Percentiles rank a stretch among this genome's conserved stretches.
phyloP scores from a whole-genome alignment of 306 rosid genomes.

The Acacia crassicarpa region DNA sequence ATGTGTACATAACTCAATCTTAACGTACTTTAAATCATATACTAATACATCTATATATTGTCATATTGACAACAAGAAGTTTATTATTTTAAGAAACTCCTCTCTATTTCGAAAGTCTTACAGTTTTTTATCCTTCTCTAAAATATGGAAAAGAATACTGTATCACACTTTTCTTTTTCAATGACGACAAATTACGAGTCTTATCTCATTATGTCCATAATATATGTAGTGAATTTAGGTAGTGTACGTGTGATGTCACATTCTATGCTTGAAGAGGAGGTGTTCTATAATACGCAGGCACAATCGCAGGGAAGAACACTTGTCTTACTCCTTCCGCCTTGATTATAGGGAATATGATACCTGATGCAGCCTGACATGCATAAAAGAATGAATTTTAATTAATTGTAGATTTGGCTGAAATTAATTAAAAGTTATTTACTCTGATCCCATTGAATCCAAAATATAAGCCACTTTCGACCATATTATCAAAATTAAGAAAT shows the following conservation, averaged over 20 bases:
- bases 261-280: slow-evolving; percentile 50
- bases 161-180: not conserved
- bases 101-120: not conserved
- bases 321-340: slow-evolving; percentile 87
- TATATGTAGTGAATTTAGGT: not conserved
- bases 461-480: too few species aligned
- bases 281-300: slow-evolving; percentile 77
- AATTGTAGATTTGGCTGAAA: not conserved
- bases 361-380: slow-evolving; percentile 61
- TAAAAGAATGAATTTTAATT: not conserved
- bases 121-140: not conserved
- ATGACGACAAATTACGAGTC: too few species aligned
- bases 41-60: too few species aligned
- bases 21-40: too few species aligned
- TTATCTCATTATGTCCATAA: not conserved
- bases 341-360: slow-evolving; percentile 77
- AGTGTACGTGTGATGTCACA: not conserved
- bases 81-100: too few species aligned
- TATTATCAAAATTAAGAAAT: too few species aligned
- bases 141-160: not conserved
- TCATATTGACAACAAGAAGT: too few species aligned
- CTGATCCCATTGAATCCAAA: too few species aligned
- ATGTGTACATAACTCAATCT: too few species aligned
- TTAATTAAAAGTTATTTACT: too few species aligned
- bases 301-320: slow-evolving; percentile 78